Evolutionary conservation across 129 eudicot species (phyloP), one percentile per base, ranked within the genome.

Genomic region (Artemisia annua): DNA sequence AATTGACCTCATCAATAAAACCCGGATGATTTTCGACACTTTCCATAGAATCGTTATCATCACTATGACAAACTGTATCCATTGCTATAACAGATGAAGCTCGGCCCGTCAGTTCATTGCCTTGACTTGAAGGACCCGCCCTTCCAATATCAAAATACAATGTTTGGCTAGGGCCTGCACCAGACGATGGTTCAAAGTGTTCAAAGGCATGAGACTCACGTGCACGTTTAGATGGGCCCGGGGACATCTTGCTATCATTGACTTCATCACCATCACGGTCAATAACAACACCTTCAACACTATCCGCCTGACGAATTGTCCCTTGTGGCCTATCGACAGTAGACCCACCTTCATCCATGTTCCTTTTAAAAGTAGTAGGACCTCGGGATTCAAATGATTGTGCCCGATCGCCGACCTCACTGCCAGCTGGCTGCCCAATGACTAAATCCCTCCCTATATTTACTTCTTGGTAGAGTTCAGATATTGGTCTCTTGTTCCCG

Each of bases 191-290:
- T 11, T 55, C 84, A 63, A 57, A 78, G 18, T 78, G 75, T 59
- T 78, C 94, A 48, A 71, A 72, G 48, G 57, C 69, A 70, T 80
- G 73, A 58, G 83, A 83, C n/a, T 85, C 91, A 30, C 95, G 84
- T 17, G 83, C 67, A 58, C 96, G 97, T 80, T 89, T 87, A 74
- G 92, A 89, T 55, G 95, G 96, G 30, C 98, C 96, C 4, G 82
- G 85, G 43, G 88, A 83, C 83, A 74, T 83, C 48, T 85, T 72
- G 67, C 88, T 86, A 83, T 86, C 96, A 51, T 89, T 81, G 19
- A 87, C 92, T 82, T 93, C 96, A 80, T 93, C 97, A 48, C 88
- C 96, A 69, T 87, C 98, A 66, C 92, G 98, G 55, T 93, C 96
- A 44, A 93, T 87, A 52, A 93, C 90, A 80, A 90, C 89, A 67